Conservation (phyloP, 257 asterid species). For the Buddleja alternifolia region DNA sequence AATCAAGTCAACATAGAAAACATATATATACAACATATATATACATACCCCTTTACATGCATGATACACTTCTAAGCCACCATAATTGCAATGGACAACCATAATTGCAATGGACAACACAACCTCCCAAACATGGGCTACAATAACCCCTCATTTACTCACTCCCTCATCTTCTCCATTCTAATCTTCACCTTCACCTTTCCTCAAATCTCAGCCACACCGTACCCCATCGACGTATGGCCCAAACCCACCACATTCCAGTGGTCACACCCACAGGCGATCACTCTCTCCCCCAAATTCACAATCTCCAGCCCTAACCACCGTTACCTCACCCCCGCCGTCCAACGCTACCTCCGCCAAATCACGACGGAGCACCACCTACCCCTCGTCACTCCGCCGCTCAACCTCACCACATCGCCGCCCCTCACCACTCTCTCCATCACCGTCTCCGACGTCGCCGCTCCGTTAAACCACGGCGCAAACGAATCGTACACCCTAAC, state of each 20-base stretch:
- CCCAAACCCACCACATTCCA: constrained; percentile 76
- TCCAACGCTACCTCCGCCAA: constrained; percentile 56
- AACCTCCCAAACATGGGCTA: constrained; percentile 21
- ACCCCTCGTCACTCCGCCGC: constrained; percentile 54
- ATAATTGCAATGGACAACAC: neutral
- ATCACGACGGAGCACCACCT: constrained; percentile 52
- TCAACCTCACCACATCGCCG: constrained; percentile 49
- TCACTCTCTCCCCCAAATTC: constrained; percentile 60
- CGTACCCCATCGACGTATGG: constrained; percentile 78
- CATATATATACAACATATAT: constrained; percentile 26
- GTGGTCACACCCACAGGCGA: constrained; percentile 72
- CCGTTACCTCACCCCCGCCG: constrained; percentile 63
- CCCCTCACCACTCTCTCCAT: constrained; percentile 50
- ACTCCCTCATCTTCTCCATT: constrained; percentile 16
- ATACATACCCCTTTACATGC: too few relatives aligned
- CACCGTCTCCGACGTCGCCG: constrained; percentile 42
- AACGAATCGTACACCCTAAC: constrained; percentile 78
- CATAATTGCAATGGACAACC: too few relatives aligned
- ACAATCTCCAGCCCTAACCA: constrained; percentile 50
- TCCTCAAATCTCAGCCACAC: constrained; percentile 53
- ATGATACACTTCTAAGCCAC: too few relatives aligned
- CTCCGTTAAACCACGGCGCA: constrained; percentile 67
- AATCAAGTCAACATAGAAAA: neutral
- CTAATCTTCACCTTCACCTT: constrained; percentile 8
- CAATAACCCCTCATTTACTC: constrained; percentile 22